phyloP scores from a whole-genome alignment of 2,329 filamentous ascomycete genomes.

The Sporothrix sp. region DNA sequence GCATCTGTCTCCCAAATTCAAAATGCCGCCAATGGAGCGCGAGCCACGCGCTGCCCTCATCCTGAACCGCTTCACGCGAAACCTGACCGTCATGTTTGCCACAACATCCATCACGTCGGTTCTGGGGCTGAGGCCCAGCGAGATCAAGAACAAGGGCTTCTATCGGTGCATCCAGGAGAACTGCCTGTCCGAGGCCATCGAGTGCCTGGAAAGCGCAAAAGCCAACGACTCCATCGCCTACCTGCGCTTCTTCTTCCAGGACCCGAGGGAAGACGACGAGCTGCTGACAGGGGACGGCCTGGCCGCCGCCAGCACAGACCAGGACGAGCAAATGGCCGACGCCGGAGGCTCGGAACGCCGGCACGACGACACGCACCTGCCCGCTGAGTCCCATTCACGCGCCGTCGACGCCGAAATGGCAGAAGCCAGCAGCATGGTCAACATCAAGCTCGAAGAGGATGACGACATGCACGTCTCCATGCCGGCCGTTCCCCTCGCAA shows the following conservation, averaged over 20 bases:
- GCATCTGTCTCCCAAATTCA: constrained; percentile 73
- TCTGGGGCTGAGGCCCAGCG: constrained; percentile 58
- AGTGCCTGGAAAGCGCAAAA: constrained; percentile 75
- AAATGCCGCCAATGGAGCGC: constrained; percentile 51
- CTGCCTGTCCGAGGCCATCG: constrained; percentile 65
- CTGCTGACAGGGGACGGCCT: constrained; percentile 26
- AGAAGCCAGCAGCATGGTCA: background rate
- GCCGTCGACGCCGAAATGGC: constrained; percentile 15
- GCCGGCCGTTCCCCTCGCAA: background rate
- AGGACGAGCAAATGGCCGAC: constrained; percentile 29
- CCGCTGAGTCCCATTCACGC: constrained; percentile 2
- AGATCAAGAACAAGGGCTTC: constrained; percentile 68
- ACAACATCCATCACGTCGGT: constrained; percentile 68
- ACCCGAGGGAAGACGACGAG: constrained; percentile 54
- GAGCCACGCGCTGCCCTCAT: constrained; percentile 79
- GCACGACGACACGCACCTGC: constrained; percentile 26
- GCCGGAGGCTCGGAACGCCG: constrained; percentile 19
- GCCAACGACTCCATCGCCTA: constrained; percentile 88
- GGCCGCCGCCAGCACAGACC: no score
- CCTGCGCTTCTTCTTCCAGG: constrained; percentile 73
- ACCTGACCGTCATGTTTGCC: constrained; percentile 76
- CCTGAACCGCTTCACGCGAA: constrained; percentile 75
- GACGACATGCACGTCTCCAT: background rate
- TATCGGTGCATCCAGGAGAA: constrained; percentile 78
- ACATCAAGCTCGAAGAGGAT: constrained; percentile 16